Evolutionary conservation across 2,329 filamentous ascomycete genomes (phyloP).

Genomic region (Neopestalotiopsis clavispora): DNA sequence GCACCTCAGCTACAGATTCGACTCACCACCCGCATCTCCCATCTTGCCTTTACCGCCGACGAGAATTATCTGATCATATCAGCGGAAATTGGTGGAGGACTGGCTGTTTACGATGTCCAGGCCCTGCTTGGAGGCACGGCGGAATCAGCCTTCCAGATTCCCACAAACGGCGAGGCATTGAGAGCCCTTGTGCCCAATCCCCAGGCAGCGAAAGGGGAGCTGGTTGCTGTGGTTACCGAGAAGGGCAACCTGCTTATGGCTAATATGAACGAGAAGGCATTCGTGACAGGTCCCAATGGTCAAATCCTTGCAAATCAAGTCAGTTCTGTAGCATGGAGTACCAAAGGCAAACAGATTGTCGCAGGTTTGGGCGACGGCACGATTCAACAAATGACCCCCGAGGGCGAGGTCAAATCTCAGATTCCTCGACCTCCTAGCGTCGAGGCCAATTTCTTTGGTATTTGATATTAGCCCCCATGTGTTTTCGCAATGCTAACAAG

Average conservation of each 20-base stretch:
- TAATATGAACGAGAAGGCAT: slow-evolving; percentile 71
- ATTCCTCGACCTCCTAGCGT: slow-evolving; percentile 79
- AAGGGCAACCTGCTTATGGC: slow-evolving; percentile 85
- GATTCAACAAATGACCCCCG: slow-evolving; percentile 81
- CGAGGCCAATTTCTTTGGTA: slow-evolving; percentile 69
- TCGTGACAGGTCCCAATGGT: slow-evolving; percentile 64
- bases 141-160: slow-evolving; percentile 74
- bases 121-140: slow-evolving; percentile 69
- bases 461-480: slow-evolving; percentile 32
- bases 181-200: slow-evolving; percentile 83
- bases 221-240: slow-evolving; percentile 80
- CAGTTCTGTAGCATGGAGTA: slow-evolving; percentile 89
- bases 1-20: slow-evolving; percentile 74
- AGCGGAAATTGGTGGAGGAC: slow-evolving; percentile 78
- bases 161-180: slow-evolving; percentile 76
- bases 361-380: slow-evolving; percentile 84
- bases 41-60: slow-evolving; percentile 89
- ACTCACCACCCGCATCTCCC: slow-evolving; percentile 78
- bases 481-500: slow-evolving; percentile 29
- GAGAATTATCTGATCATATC: slow-evolving; percentile 84
- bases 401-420: slow-evolving; percentile 76
- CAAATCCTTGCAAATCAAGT: slow-evolving; percentile 72
- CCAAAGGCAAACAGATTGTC: slow-evolving; percentile 88
- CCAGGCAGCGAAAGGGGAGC: slow-evolving; percentile 70
- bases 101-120: slow-evolving; percentile 82